Evolutionary conservation across 164 flowering plant genomes (phyloP).

Genomic region (Saururus chinensis): DNA sequence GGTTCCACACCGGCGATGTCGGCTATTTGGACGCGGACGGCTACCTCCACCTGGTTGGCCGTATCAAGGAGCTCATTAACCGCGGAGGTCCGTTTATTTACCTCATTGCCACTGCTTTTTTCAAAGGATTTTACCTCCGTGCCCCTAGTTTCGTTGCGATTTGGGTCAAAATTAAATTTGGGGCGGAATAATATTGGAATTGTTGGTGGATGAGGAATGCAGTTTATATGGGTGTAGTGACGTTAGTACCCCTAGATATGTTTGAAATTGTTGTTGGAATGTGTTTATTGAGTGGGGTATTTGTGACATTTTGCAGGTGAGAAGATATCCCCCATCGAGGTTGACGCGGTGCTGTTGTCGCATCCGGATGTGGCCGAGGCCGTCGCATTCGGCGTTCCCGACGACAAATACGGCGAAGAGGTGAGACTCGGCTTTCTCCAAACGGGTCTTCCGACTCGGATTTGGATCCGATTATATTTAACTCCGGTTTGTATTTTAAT

Average conservation of each 20-base stretch:
- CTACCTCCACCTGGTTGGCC: conserved; percentile 80
- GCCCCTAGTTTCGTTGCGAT: no score
- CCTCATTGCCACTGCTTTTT: conserved; percentile 29
- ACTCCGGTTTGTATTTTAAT: no score
- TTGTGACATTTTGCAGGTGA: conserved; percentile 30
- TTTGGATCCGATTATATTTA: no score
- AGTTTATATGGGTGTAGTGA: no score
- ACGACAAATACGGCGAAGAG: conserved; percentile 93
- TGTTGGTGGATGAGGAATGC: no score
- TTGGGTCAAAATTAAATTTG: no score
- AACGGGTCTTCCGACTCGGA: no score
- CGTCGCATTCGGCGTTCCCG: conserved; percentile 88
- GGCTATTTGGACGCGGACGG: conserved; percentile 79
- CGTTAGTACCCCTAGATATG: no score
- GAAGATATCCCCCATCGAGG: conserved; percentile 95
- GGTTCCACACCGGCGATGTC: conserved; percentile 95
- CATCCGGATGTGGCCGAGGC: conserved; percentile 82
- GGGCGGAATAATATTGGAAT: no score
- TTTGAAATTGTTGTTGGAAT: no score
- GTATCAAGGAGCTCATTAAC: conserved; percentile 95
- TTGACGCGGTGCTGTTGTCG: conserved; percentile 71
- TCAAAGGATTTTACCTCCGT: no score
- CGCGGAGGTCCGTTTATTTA: conserved; percentile 65
- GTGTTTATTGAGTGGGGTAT: background rate
- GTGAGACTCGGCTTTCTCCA: conserved; percentile 18